Evolutionary conservation across 1,139 yeast species (phyloP), one percentile per base, ranked within the genome.

Genomic region (Blastobotrys proliferans): DNA sequence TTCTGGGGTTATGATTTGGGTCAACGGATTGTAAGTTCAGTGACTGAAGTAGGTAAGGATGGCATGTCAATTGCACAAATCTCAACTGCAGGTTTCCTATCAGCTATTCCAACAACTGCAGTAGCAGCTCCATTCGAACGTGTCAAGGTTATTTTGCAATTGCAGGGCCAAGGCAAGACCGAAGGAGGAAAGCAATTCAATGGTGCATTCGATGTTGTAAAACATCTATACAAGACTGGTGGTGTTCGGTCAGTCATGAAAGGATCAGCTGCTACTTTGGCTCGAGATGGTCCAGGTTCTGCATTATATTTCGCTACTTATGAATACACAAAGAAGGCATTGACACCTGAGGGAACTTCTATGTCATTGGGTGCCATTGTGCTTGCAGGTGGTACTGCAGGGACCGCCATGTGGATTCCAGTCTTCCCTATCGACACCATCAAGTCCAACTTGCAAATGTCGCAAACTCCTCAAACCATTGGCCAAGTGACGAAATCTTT

Each of bases 1-100:
- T 92, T 92, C 71, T 90, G 97, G 97, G 97, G 97, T 60, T 92
- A 92, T 67, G 97, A 88, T 59, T 72, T 87, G 44, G 97, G 97
- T 50, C 88, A 88, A 67, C 77, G 79, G 51, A 48, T 90, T 9
- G 94, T 90, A 3, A 52, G 60, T 3, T 55, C 68, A 5, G 60
- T 62, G n/a, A 65, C 74, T 5, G 65, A 66, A 34, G 56, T 57
- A n/a, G n/a, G n/a, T n/a, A n/a, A n/a, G n/a, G 66, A 67, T 14
- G 64, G 66, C 31, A 75, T 87, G 55, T 63, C 82, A 22, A 79
- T 83, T 51, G 74, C 68, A 1, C 87, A 90, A 58, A 81, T 85
- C 51, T 82, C 95, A 10, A 74, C 92, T 3, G 98, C 98, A 13
- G 98, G 98, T n/a, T 90, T 90, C 70, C 70, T 92, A 51, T 83